Percentiles rank a stretch among this genome's conserved stretches.
These are phyloP conservation scores for Gastroboletus turbinatus DNA, from an alignment of 1,284 basidiomycete genomes.

Conservation along the genomic window DNA sequence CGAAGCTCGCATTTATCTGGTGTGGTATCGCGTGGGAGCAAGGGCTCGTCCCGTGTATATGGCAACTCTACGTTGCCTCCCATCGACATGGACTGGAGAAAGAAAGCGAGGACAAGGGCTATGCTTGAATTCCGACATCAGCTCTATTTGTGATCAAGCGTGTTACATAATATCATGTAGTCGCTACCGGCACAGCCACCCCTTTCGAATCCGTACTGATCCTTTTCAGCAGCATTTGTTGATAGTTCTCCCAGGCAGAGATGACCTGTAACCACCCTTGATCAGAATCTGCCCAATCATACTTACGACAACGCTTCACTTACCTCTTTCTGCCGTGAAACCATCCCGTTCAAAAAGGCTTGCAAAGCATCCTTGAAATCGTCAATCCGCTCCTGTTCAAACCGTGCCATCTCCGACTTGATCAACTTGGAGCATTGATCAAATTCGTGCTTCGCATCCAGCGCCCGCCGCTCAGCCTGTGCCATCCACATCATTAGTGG, in stretches of 20 bases:
- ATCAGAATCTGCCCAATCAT: neutral
- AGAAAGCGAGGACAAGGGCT: neutral
- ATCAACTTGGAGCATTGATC: constrained; percentile 85
- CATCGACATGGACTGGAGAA: constrained; percentile 8
- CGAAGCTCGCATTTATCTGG: constrained; percentile 65
- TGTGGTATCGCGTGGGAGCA: constrained; percentile 24
- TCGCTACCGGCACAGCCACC: neutral
- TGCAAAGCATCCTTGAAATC: constrained; percentile 83
- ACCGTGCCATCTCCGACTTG: constrained; percentile 89
- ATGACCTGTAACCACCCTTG: constrained; percentile 51
- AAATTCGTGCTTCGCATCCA: constrained; percentile 84
- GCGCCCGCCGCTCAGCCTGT: constrained; percentile 75
- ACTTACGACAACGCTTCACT: constrained; percentile 19
- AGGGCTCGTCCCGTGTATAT: constrained; percentile 35
- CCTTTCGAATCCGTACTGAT: constrained; percentile 12
- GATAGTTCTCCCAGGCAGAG: constrained; percentile 70
- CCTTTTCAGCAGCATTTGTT: constrained; percentile 60
- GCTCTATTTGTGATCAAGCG: constrained; percentile 5
- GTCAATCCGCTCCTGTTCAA: constrained; percentile 90
- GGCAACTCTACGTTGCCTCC: constrained; percentile 24
- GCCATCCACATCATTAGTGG: constrained; percentile 1
- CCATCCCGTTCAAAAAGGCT: constrained; percentile 81
- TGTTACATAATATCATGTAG: constrained; percentile 15
- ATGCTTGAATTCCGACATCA: neutral
- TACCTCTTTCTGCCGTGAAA: constrained; percentile 79